Percentiles rank a stretch among this genome's conserved stretches.
These are phyloP conservation scores for Moesziomyces sp. DNA, from an alignment of 1,284 basidiomycete genomes.

Conservation along the genomic window DNA sequence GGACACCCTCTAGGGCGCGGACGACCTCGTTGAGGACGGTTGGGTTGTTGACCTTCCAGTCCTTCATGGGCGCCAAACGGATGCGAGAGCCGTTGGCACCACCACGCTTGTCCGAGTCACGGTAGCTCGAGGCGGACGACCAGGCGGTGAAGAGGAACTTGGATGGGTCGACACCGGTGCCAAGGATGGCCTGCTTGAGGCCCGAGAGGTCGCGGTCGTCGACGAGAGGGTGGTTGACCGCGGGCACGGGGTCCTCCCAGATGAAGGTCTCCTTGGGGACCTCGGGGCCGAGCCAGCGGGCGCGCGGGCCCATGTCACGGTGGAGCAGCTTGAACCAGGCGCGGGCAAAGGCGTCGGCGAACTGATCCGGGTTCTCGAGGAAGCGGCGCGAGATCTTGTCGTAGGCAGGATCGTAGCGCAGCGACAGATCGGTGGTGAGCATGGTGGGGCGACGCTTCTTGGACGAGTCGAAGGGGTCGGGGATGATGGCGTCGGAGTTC, in stretches of 20 bases:
- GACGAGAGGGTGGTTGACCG: conserved; percentile 30
- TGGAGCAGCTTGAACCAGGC: conserved; percentile 50
- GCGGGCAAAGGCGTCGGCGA: conserved; percentile 35
- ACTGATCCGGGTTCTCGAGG: conserved; percentile 40
- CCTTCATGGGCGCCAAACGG: conserved; percentile 45
- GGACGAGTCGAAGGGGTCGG: conserved; percentile 39
- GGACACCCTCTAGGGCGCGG: conserved; percentile 38
- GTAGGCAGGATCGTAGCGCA: conserved; percentile 40
- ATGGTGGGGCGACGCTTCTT: conserved; percentile 49
- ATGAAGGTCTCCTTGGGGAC: conserved; percentile 39
- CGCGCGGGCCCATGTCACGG: conserved; percentile 46
- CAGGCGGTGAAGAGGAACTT: conserved; percentile 40
- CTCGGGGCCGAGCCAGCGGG: conserved; percentile 42
- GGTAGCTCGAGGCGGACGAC: conserved; percentile 39
- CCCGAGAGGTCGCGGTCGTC: conserved; percentile 39
- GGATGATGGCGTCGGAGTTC: conserved; percentile 45
- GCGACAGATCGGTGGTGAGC: conserved; percentile 39
- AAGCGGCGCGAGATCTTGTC: conserved; percentile 40
- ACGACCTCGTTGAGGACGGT: conserved; percentile 33
- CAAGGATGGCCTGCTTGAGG: conserved; percentile 42
- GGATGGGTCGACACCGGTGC: conserved; percentile 34
- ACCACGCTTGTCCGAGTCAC: conserved; percentile 41
- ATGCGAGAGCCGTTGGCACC: conserved; percentile 45
- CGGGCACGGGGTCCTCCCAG: conserved; percentile 41
- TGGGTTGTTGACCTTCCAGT: conserved; percentile 46